Evolutionary conservation across 2,329 filamentous ascomycete genomes (phyloP), one percentile per base, ranked within the genome.

Genomic region (Pyrenochaeta sp.): DNA sequence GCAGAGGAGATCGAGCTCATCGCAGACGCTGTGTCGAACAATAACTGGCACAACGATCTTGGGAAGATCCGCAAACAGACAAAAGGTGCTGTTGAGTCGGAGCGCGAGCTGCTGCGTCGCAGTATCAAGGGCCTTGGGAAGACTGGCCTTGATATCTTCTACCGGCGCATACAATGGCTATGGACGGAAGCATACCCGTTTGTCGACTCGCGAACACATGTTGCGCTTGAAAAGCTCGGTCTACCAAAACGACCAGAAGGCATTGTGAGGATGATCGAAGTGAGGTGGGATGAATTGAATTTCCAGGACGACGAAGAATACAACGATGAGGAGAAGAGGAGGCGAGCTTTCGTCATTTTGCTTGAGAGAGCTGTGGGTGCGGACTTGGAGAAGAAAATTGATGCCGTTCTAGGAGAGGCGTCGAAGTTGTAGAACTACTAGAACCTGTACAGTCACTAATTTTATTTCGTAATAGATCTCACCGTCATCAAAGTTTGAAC

Each of bases 121-220:
- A 69, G 64, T 45, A 69, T 79, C 59, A 79, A 79, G 45, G 78
- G 78, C 0, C 54, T 80, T 14, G 78, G 76, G 2, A 65, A 71
- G 43, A 77, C 73, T 1, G 78, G 77, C 0, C 56, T 77, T 2
- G 73, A 80, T 40, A 79, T 80, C 51, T 80, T 80, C 59, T 73
- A 73, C 31, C 64, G 78, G 4, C 60, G 78, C 0, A 66, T 79
- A 12, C 77, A 80, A 58, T 76, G 77, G 66, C 47, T 71, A 37
- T 80, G 77, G 77, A 50, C 61, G 7, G 66, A 70, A 15, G 60
- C 66, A 0, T 79, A 66, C 63, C 77, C 78, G 1, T 79, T 75
- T 52, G 60, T 78, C 4, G 77, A 80, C 61, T 59, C 66, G 11
- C 64, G 68, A 49, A 75, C 75, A 7, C 53, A 68, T 45, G 61